Percentiles rank a stretch among this genome's conserved stretches.
These are phyloP conservation scores for Candida maris DNA, from an alignment of 805 yeast genomes.

Conservation along the genomic window DNA sequence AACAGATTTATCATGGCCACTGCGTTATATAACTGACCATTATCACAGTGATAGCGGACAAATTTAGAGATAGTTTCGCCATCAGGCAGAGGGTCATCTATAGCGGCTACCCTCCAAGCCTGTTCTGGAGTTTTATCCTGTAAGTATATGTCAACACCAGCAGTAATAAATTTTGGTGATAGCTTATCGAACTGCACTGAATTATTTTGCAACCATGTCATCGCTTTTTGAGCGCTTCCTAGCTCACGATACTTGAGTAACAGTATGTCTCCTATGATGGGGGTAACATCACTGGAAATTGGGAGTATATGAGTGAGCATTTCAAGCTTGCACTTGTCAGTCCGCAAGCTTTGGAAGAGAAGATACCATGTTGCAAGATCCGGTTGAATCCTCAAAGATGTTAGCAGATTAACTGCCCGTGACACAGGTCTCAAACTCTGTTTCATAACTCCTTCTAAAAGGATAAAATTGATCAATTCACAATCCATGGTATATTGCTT, in stretches of 20 bases:
- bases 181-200: background rate
- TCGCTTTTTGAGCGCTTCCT: background rate
- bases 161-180: background rate
- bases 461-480: no score
- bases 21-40: constrained; percentile 4
- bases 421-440: no score
- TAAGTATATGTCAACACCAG: background rate
- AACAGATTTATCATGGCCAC: constrained; percentile 6
- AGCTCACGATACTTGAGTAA: constrained; percentile 1
- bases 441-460: no score
- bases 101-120: constrained; percentile 5
- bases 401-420: no score
- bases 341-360: constrained; percentile 2
- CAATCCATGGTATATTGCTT: no score
- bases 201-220: background rate
- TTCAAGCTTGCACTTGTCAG: background rate
- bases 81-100: background rate
- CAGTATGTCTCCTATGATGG: background rate
- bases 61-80: background rate
- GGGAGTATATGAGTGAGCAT: background rate
- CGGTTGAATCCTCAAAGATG: constrained; percentile 2
- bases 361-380: constrained; percentile 7
- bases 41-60: constrained; percentile 2
- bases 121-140: background rate
- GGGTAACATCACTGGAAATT: background rate